A percentile compares a stretch with the other conserved stretches of the same genome.
These are phyloP conservation scores for Xylariaceae sp. DNA, from an alignment of 2,329 filamentous ascomycete species.

Conservation along the genomic window DNA sequence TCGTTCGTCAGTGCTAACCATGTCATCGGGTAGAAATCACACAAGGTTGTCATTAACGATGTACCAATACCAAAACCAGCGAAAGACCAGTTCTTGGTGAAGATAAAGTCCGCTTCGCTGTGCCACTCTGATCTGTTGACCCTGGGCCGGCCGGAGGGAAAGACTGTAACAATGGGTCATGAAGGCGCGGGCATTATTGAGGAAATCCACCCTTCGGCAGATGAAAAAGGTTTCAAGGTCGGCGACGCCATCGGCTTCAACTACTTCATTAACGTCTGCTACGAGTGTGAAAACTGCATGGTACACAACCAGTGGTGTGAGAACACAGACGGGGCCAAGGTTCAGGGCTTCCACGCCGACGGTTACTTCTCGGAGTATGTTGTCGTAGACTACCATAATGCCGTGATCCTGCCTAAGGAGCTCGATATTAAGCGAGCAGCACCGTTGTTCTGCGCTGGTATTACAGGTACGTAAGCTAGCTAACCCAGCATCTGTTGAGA, in stretches of 20 bases:
- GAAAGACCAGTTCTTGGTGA: constrained; percentile 23
- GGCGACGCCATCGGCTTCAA: constrained; percentile 20
- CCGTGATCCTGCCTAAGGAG: constrained; percentile 18
- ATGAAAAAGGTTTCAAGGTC: constrained; percentile 18
- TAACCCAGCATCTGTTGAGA: background rate
- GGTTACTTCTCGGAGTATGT: constrained; percentile 23
- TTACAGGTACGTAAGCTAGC: constrained; percentile 24
- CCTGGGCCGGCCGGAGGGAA: constrained; percentile 3
- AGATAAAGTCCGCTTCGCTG: constrained; percentile 23
- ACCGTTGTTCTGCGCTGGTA: constrained; percentile 23
- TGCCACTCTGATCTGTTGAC: constrained; percentile 18
- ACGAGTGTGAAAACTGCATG: constrained; percentile 21
- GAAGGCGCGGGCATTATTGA: constrained; percentile 20
- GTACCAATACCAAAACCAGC: constrained; percentile 26
- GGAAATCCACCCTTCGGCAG: constrained; percentile 20
- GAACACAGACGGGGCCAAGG: constrained; percentile 12
- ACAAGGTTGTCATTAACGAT: constrained; percentile 26
- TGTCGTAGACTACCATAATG: constrained; percentile 20
- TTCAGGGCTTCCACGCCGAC: constrained; percentile 18
- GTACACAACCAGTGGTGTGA: constrained; percentile 19
- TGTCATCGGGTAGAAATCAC: constrained; percentile 6
- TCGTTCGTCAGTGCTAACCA: background rate
- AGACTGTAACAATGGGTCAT: constrained; percentile 20
- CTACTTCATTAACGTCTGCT: constrained; percentile 23
- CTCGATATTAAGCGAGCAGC: constrained; percentile 15